Conservation (phyloP, 805 yeast species). For the Kodamaea neixiangensis region DNA sequence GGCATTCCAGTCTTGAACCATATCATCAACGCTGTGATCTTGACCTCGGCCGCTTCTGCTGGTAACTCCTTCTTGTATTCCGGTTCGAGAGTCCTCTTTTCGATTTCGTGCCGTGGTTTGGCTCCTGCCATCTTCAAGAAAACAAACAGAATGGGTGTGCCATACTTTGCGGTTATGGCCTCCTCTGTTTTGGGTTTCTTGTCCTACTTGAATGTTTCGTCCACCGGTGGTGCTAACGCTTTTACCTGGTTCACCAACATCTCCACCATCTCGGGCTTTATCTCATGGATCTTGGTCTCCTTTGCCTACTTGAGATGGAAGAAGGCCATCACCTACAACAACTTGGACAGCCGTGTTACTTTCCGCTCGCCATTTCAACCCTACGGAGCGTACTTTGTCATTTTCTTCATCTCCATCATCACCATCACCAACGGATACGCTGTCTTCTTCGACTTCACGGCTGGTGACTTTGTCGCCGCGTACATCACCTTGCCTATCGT, state of each 20-base stretch:
- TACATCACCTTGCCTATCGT: conserved; percentile 66
- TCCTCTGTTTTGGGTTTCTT: conserved; percentile 45
- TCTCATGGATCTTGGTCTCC: conserved; percentile 60
- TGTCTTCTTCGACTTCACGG: conserved; percentile 60
- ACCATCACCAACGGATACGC: conserved; percentile 74
- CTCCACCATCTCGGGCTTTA: conserved; percentile 65
- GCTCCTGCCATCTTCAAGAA: conserved; percentile 46
- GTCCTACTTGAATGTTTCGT: conserved; percentile 47
- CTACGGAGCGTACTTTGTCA: conserved; percentile 55
- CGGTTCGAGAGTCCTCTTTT: conserved; percentile 62
- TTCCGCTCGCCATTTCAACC: conserved; percentile 60
- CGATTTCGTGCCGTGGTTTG: conserved; percentile 51
- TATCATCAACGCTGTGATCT: conserved; percentile 73
- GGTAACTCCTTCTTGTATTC: conserved; percentile 64
- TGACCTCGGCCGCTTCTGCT: conserved; percentile 59
- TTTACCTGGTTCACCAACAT: conserved; percentile 68
- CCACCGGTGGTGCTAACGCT: conserved; percentile 47
- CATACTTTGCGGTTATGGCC: conserved; percentile 33
- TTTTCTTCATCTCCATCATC: conserved; percentile 51
- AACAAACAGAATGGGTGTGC: conserved; percentile 47
- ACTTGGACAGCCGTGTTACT: conserved; percentile 56
- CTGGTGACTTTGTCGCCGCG: conserved; percentile 66
- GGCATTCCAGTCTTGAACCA: conserved; percentile 69
- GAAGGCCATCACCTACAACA: conserved; percentile 58
- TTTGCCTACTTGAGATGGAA: conserved; percentile 62